These are phyloP conservation scores for Dorcoceras hygrometricum DNA, from an alignment of 257 asterid genomes.

Conservation along the genomic window DNA sequence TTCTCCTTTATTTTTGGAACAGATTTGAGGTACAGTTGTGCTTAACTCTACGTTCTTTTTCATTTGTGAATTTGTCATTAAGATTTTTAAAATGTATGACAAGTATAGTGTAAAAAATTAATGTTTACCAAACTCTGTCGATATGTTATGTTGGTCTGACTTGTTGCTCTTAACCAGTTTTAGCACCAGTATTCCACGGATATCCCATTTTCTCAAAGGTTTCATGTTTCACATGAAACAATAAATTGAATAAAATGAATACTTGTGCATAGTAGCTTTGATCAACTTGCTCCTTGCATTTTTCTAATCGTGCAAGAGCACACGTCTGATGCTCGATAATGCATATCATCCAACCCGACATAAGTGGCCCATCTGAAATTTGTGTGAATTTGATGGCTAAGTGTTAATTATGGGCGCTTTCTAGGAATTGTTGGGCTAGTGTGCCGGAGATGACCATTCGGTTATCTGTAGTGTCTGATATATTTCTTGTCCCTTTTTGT, in stretches of 20 bases:
- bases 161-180: too few relatives aligned
- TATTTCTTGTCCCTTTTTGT: neutral
- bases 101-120: too few relatives aligned
- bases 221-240: neutral
- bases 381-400: neutral
- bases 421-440: neutral
- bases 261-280: neutral
- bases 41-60: constrained; percentile 10
- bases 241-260: neutral
- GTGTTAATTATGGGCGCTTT: neutral
- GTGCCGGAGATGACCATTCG: neutral
- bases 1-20: constrained; percentile 94
- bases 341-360: too few relatives aligned
- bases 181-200: neutral
- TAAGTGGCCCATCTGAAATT: neutral
- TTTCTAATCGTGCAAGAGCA: neutral
- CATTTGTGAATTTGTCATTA: neutral
- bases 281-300: neutral
- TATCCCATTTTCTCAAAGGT: neutral
- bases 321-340: neutral
- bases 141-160: too few relatives aligned
- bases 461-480: neutral
- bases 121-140: too few relatives aligned
- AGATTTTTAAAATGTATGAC: constrained; percentile 4
- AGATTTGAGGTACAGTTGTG: constrained; percentile 75